Base-by-base conservation (phyloP, 2,329 filamentous ascomycete species). In the Triangularia setosa region DNA sequence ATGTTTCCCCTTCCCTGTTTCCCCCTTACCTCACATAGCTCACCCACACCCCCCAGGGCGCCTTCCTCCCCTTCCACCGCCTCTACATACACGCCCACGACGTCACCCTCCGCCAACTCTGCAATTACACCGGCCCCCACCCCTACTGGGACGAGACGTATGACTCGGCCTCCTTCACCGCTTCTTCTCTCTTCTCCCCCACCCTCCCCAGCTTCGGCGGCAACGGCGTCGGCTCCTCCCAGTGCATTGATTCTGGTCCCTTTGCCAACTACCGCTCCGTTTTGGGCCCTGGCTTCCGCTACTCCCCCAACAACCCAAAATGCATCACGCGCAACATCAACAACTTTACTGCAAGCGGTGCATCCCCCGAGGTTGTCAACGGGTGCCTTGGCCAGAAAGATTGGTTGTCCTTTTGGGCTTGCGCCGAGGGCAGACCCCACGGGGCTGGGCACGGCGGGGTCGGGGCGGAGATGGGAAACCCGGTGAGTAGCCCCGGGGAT, bases 31-130 rank as follows among this genome's bases (percentile, higher is more conserved):
- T 40, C 6, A 55, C 21, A 23, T 55, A 62, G 16, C 21, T 35
- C 18, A 14, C 23, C 21, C 52, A n/a, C n/a, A n/a, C 52, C 25
- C n/a, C 24, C 27, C 28, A 71, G 67, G 72, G 71, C 21, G 63
- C 67, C 1, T 75, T 75, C 61, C 69, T 75, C 4, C 73, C 73
- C 4, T 75, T 69, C 64, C 74, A 75, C 59, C 64, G 73, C 16
- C 67, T 71, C n/a, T 66, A 72, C 40, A 64, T 75, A 67, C 57
- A 67, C n/a, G 69, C 72, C 7, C 73, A 75, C 54, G 74, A 74
- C 63, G 61, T 40, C 4, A 64, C 70, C 2, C 68, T 75, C 9
- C 67, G 72, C 7, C 59, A 65, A 9, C 69, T 73, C 54, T 74
- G 74, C 64, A 69, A 67, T 11, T 75, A 74, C 64, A 71, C 62